These are phyloP conservation scores for Neolentinus lepideus DNA, from an alignment of 1,284 basidiomycete genomes.

Conservation along the genomic window DNA sequence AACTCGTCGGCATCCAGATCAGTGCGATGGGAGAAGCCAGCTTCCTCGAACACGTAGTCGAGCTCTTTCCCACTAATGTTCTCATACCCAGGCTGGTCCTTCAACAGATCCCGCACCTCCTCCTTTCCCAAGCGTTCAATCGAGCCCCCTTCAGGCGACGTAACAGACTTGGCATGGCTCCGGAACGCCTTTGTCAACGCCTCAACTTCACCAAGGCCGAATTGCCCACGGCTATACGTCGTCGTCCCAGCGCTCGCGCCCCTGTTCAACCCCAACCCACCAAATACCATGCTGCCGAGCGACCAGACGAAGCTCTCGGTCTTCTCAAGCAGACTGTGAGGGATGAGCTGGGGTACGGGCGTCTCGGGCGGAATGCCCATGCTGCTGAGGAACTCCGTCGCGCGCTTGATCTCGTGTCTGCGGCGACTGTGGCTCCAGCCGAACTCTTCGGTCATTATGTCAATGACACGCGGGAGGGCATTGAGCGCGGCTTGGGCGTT, in stretches of 20 bases:
- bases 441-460: constrained; percentile 87
- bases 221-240: constrained; percentile 49
- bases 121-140: constrained; percentile 25
- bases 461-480: constrained; percentile 81
- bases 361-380: constrained; percentile 65
- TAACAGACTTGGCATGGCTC: constrained; percentile 27
- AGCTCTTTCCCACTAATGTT: constrained; percentile 49
- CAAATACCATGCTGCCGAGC: not conserved
- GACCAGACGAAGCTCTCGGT: constrained; percentile 18
- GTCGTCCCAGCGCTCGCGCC: constrained; percentile 19
- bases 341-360: constrained; percentile 22
- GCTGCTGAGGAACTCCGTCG: constrained; percentile 60
- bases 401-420: constrained; percentile 51
- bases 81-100: constrained; percentile 44
- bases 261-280: constrained; percentile 23
- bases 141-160: constrained; percentile 15
- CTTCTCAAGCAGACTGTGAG: constrained; percentile 28
- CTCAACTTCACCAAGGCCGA: constrained; percentile 64
- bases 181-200: constrained; percentile 54
- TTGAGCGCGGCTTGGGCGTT: constrained; percentile 86
- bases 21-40: constrained; percentile 50
- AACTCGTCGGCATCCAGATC: constrained; percentile 74
- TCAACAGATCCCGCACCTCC: constrained; percentile 37
- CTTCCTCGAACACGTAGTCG: constrained; percentile 70
- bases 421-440: constrained; percentile 64